Evolutionary conservation across 305 asterid species (phyloP).

Genomic region (Fraxinus nigra): DNA sequence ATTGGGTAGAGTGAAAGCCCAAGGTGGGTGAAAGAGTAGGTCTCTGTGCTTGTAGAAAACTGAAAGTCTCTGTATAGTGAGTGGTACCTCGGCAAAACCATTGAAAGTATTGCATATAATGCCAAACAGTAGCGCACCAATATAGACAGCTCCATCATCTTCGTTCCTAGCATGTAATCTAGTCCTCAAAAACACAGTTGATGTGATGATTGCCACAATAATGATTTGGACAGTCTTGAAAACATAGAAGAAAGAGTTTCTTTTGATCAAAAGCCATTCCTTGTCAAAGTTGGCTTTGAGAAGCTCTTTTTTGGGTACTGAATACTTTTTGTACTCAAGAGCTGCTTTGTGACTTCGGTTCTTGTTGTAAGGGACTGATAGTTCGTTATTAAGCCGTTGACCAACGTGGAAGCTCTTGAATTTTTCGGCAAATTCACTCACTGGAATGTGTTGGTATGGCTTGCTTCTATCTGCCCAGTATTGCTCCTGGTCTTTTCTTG

Average conservation of each 20-base stretch:
- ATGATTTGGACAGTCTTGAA: conserved; percentile 74
- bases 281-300: conserved; percentile 68
- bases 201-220: conserved; percentile 53
- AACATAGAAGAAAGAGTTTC: conserved; percentile 69
- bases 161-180: conserved; percentile 49
- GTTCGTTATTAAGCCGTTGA: conserved; percentile 55
- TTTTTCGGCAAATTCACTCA: conserved; percentile 42
- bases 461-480: conserved; percentile 60
- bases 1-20: conserved; percentile 71
- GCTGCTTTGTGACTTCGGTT: conserved; percentile 66
- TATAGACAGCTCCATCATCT: conserved; percentile 52
- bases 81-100: conserved; percentile 64
- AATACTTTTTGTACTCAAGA: conserved; percentile 53
- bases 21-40: conserved; percentile 75
- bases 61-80: conserved; percentile 68
- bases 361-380: conserved; percentile 58
- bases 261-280: conserved; percentile 76
- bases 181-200: conserved; percentile 64
- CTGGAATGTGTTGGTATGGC: conserved; percentile 52
- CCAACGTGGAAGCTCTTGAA: conserved; percentile 75
- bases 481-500: conserved; percentile 87
- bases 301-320: conserved; percentile 57
- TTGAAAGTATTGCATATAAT: conserved; percentile 65
- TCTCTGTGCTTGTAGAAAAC: conserved; percentile 90
- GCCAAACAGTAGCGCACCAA: conserved; percentile 63